These are phyloP conservation scores for Bryoglossum gracile DNA, from an alignment of 495 filamentous ascomycete genomes.

Conservation along the genomic window DNA sequence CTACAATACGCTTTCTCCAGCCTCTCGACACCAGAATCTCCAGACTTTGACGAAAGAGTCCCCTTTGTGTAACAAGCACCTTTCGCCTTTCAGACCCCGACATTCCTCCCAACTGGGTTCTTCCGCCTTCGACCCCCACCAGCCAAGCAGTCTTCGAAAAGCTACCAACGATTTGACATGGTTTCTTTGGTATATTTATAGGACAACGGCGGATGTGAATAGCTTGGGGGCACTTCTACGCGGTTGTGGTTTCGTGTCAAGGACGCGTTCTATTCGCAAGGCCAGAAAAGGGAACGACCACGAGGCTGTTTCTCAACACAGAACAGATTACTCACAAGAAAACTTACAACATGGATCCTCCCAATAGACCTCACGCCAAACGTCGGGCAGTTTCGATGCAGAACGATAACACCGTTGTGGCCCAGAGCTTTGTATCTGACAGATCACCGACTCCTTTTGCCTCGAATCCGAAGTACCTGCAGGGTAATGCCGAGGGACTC, in stretches of 20 bases:
- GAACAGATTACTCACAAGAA: not conserved
- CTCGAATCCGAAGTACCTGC: constrained; percentile 17
- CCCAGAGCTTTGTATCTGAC: constrained; percentile 11
- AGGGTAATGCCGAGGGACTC: constrained; percentile 4
- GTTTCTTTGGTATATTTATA: constrained; percentile 13
- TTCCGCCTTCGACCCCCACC: no score
- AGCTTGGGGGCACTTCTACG: constrained; percentile 14
- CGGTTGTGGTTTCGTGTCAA: constrained; percentile 20
- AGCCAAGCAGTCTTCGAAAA: no score
- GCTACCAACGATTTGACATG: constrained; percentile 24
- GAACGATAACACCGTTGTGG: not conserved
- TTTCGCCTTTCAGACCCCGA: no score
- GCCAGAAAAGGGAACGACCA: constrained; percentile 8
- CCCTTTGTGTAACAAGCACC: no score
- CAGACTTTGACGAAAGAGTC: no score
- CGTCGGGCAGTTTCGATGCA: constrained; percentile 8
- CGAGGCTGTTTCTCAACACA: not conserved
- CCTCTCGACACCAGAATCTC: no score
- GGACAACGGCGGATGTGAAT: constrained; percentile 13
- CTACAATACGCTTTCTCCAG: no score
- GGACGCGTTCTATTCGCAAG: constrained; percentile 17
- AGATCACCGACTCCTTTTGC: constrained; percentile 22
- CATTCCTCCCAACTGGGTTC: no score
- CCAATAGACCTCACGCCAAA: constrained; percentile 7
- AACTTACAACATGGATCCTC: constrained; percentile 18